Conservation (phyloP, 805 yeast genomes). For the Clavispora carvajalis region DNA sequence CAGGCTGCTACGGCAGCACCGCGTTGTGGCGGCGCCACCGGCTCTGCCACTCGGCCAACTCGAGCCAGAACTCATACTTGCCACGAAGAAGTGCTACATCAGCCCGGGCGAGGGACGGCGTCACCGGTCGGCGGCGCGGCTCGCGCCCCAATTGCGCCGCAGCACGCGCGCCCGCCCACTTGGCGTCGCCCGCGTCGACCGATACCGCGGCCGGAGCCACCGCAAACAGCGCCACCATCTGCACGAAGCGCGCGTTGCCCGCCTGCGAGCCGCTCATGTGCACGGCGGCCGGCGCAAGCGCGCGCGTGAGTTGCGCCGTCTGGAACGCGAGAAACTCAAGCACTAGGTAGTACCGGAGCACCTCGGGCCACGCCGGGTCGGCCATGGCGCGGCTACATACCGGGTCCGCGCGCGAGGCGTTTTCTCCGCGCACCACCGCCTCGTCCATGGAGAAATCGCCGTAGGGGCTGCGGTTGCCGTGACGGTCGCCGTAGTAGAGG, state of each 20-base stretch:
- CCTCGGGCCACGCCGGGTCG: slow-evolving; percentile 27
- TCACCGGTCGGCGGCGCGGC: slow-evolving; percentile 1
- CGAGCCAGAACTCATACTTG: slow-evolving; percentile 6
- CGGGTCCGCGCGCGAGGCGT: slow-evolving; percentile 23
- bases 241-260: slow-evolving; percentile 25
- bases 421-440: slow-evolving; percentile 42
- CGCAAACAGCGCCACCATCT: slow-evolving; percentile 6
- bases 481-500: slow-evolving; percentile 50
- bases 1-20: no score
- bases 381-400: slow-evolving; percentile 34
- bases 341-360: slow-evolving; percentile 39
- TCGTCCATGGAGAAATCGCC: slow-evolving; percentile 47
- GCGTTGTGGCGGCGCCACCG: slow-evolving; percentile 1
- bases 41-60: slow-evolving; percentile 11
- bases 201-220: slow-evolving; percentile 2
- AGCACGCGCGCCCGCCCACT: slow-evolving; percentile 1
- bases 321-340: slow-evolving; percentile 52
- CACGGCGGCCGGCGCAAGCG: slow-evolving; percentile 22
- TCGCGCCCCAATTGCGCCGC: not conserved
- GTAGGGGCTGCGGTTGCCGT: slow-evolving; percentile 56
- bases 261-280: slow-evolving; percentile 53
- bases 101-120: not conserved
- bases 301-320: slow-evolving; percentile 32
- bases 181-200: slow-evolving; percentile 1
- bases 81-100: not conserved